Percentiles rank a stretch among this genome's conserved stretches.
Evolutionary conservation across 108 stramenopile species (phyloP).

Genomic region (Skeletonema tropicum): DNA sequence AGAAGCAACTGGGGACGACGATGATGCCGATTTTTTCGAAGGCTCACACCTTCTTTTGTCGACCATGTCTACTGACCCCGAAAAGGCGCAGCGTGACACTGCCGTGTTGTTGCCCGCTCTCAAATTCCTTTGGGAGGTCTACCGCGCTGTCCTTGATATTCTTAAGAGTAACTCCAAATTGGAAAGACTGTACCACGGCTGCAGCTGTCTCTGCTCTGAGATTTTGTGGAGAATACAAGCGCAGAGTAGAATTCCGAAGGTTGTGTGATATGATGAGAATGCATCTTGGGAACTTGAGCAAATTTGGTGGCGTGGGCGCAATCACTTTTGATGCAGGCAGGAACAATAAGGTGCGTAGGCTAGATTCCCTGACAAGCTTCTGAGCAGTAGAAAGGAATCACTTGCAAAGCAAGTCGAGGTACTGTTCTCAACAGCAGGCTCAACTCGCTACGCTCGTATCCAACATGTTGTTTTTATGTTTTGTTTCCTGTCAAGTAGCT

Average conservation of each 20-base stretch:
- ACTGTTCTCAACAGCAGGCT: too few species aligned
- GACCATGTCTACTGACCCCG: constrained; percentile 94
- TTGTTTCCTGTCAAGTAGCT: not conserved
- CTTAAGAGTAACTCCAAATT: constrained; percentile 92
- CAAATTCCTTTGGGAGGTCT: constrained; percentile 99
- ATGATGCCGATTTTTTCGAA: constrained; percentile 90
- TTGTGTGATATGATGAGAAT: constrained; percentile 95
- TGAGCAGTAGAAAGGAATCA: too few species aligned
- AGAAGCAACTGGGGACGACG: constrained; percentile 34
- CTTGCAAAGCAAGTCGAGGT: too few species aligned
- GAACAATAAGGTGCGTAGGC: constrained; percentile 74
- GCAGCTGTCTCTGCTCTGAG: constrained; percentile 82
- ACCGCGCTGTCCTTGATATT: constrained; percentile 95
- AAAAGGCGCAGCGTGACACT: constrained; percentile 89
- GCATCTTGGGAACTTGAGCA: constrained; percentile 93
- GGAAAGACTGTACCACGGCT: constrained; percentile 93
- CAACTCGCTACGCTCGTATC: too few species aligned
- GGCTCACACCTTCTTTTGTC: constrained; percentile 91
- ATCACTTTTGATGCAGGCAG: constrained; percentile 56
- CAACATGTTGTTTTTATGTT: not conserved
- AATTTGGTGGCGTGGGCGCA: constrained; percentile 71
- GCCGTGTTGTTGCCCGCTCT: constrained; percentile 90
- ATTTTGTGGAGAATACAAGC: constrained; percentile 89
- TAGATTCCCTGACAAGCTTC: too few species aligned
- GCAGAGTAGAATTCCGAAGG: constrained; percentile 93